Base-by-base conservation (phyloP, 2,329 filamentous ascomycete genomes). In the Colletotrichum sp. region DNA sequence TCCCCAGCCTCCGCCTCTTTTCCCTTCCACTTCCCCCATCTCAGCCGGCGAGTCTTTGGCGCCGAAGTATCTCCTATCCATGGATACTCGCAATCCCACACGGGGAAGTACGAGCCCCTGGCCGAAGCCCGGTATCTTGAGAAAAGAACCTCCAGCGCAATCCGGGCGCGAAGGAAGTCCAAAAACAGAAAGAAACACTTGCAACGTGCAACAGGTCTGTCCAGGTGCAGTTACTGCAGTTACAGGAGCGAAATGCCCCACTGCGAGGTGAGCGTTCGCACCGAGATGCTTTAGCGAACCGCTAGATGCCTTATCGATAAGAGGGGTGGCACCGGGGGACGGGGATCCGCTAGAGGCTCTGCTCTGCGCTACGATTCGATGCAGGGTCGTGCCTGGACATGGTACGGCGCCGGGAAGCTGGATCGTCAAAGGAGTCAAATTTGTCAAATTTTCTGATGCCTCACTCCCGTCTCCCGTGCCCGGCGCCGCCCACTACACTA, bases 371-470 rank as follows among this genome's bases (percentile, higher is more conserved):
- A 16, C 69, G 26, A 75, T 73, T 62, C 48, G 73, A 73, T 75
- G 69, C 56, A 73, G 73, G 69, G 73, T 38, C n/a, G 59, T 8
- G 24, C 30, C 34, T 30, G 73, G 43, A 68, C 32, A 48, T 48
- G 43, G 43, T 24, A 56, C 32, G 61, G 61, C 26, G 52, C 56
- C 13, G 38, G 69, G 34, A 18, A 38, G 63, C 62, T 62, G 36
- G 62, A 75, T 75, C 73, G 43, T 67, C 63, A 65, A 71, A 65
- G 58, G 59, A 71, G 26, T 70, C 71, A 73, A 75, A 75, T 73
- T 73, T 75, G 26, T 70, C 71, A 73, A 75, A 75, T 73, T 73
- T 75, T 75, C 69, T 75, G 58, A 67, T 73, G 69, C 73, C 26
- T 73, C 69, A 75, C 28, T 36, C 21, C 63, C 56, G 58, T 69